Evolutionary conservation across 2,329 filamentous ascomycete genomes (phyloP).

Genomic region (Aspergillus udagawae): DNA sequence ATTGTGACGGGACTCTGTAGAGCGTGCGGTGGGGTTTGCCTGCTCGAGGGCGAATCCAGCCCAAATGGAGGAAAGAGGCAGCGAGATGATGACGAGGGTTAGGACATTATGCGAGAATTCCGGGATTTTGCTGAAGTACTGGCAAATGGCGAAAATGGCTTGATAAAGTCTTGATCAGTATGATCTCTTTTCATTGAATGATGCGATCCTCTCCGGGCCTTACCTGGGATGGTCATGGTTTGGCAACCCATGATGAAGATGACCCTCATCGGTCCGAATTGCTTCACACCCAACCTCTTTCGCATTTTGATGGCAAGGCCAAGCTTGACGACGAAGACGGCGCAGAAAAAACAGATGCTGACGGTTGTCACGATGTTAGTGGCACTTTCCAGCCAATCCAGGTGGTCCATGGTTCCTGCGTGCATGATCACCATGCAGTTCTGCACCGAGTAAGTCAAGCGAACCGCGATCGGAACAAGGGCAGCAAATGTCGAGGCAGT

Average conservation of each 20-base stretch:
- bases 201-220: not conserved
- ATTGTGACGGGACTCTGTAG: constrained; percentile 16
- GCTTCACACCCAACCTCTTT: constrained; percentile 53
- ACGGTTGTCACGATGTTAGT: constrained; percentile 51
- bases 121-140: constrained; percentile 49
- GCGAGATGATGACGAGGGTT: constrained; percentile 58
- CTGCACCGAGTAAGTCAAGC: constrained; percentile 49
- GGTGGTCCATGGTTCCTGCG: constrained; percentile 20
- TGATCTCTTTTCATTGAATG: constrained; percentile 14
- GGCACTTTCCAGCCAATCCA: constrained; percentile 41
- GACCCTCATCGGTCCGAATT: constrained; percentile 63
- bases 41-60: constrained; percentile 43
- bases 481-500: constrained; percentile 48
- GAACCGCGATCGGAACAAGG: constrained; percentile 50
- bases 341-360: constrained; percentile 59
- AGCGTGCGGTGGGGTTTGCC: constrained; percentile 5
- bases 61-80: constrained; percentile 66
- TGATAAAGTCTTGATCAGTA: not conserved
- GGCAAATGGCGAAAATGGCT: constrained; percentile 60
- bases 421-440: constrained; percentile 43
- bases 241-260: constrained; percentile 66
- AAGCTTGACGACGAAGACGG: constrained; percentile 60
- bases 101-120: constrained; percentile 54
- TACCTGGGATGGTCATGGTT: constrained; percentile 63
- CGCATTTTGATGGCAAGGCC: constrained; percentile 55